phyloP scores from a whole-genome alignment of 192 early-diverging fungal species.

The Phlyctochytrium bullatum region DNA sequence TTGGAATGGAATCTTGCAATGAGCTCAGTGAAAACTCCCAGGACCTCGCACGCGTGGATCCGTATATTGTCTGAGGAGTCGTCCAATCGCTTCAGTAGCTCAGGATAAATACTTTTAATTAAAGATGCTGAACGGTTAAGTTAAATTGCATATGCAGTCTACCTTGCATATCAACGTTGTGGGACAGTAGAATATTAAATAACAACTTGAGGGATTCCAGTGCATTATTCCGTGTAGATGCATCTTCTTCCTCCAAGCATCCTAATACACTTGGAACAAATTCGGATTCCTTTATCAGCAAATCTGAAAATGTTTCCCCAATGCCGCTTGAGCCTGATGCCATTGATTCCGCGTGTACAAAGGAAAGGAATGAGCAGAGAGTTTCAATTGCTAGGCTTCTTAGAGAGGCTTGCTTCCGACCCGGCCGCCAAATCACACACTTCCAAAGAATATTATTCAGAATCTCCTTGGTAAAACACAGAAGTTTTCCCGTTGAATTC shows the following conservation, averaged over 20 bases:
- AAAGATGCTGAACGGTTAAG: constrained; percentile 16
- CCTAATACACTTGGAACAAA: constrained; percentile 1
- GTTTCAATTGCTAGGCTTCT: constrained; percentile 29
- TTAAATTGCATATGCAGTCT: constrained; percentile 3
- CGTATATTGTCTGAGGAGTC: constrained; percentile 53
- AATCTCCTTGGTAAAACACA: not conserved
- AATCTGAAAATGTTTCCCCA: not conserved
- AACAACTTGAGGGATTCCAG: constrained; percentile 22
- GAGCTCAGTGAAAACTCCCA: constrained; percentile 27
- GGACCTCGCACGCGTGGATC: constrained; percentile 24
- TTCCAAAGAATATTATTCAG: not conserved
- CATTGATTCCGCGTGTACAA: not conserved
- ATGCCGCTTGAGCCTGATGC: constrained; percentile 1
- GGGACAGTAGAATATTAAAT: constrained; percentile 11
- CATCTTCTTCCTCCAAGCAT: constrained; percentile 46
- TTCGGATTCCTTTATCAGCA: not conserved
- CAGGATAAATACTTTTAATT: constrained; percentile 52
- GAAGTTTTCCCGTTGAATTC: not conserved
- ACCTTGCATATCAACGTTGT: not conserved
- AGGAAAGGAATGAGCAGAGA: not conserved
- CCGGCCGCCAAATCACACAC: constrained; percentile 42
- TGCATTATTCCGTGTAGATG: constrained; percentile 25
- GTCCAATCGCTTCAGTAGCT: constrained; percentile 56
- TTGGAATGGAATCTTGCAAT: constrained; percentile 22
- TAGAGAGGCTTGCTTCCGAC: constrained; percentile 31